Evolutionary conservation across 495 filamentous ascomycete genomes (phyloP).

Genomic region (Usnea hakonensis): DNA sequence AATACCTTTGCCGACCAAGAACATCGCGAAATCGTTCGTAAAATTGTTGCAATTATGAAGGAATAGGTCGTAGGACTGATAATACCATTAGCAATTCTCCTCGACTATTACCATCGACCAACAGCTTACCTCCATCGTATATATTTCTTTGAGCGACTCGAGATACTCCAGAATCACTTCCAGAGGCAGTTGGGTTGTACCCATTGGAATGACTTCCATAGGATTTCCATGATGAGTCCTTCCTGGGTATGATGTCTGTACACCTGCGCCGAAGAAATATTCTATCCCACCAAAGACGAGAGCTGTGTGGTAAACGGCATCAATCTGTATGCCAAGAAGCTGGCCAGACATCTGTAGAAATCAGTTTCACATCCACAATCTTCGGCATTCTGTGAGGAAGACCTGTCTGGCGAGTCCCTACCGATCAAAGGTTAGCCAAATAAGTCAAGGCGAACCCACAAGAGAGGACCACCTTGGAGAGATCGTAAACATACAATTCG

Average conservation of each 20-base stretch:
- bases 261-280: slow-evolving; percentile 67
- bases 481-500: slow-evolving; percentile 86
- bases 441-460: slow-evolving; percentile 4
- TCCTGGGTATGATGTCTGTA: slow-evolving; percentile 73
- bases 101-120: slow-evolving; percentile 8
- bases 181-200: slow-evolving; percentile 66
- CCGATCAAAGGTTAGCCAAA: slow-evolving; percentile 13
- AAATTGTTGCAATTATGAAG: slow-evolving; percentile 99
- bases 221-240: slow-evolving; percentile 78
- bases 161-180: slow-evolving; percentile 88
- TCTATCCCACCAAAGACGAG: slow-evolving; percentile 73
- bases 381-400: slow-evolving; percentile 5
- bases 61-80: slow-evolving; percentile 77
- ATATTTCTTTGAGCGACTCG: slow-evolving; percentile 71
- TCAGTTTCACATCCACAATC: neutral
- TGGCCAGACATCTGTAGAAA: slow-evolving; percentile 21
- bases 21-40: slow-evolving; percentile 85
- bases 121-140: slow-evolving; percentile 61
- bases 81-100: neutral
- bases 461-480: slow-evolving; percentile 55
- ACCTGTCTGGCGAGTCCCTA: slow-evolving; percentile 38
- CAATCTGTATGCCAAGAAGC: slow-evolving; percentile 58
- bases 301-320: slow-evolving; percentile 88
- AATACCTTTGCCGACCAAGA: slow-evolving; percentile 83
- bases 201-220: slow-evolving; percentile 67